phyloP scores from a whole-genome alignment of 2,329 filamentous ascomycete genomes.

The Colletotrichum shisoi region DNA sequence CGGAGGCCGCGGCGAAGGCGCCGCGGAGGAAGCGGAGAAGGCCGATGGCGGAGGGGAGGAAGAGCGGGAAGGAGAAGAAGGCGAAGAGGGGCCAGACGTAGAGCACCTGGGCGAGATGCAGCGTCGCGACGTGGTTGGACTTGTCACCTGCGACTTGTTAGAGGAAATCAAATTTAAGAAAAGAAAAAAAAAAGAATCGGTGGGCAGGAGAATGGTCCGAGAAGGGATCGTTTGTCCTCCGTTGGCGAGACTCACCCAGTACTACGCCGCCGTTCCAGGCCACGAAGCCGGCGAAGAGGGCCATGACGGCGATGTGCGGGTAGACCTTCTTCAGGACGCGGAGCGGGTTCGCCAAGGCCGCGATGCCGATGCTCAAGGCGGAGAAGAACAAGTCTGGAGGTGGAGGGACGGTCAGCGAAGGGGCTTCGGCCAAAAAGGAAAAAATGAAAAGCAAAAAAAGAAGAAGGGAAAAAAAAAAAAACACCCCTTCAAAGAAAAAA shows the following conservation, averaged over 20 bases:
- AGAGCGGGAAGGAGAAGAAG: slow-evolving; percentile 87
- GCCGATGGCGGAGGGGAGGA: slow-evolving; percentile 63
- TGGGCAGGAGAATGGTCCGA: too few relatives aligned
- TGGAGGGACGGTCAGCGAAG: slow-evolving; percentile 30
- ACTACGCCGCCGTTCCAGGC: slow-evolving; percentile 91
- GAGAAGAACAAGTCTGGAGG: slow-evolving; percentile 63
- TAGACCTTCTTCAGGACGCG: slow-evolving; percentile 59
- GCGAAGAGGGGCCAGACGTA: slow-evolving; percentile 91
- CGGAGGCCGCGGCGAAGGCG: neutral
- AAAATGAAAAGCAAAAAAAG: too few relatives aligned
- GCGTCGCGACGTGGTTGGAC: slow-evolving; percentile 86
- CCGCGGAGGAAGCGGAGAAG: slow-evolving; percentile 31
- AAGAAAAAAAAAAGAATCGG: neutral
- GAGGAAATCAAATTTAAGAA: too few relatives aligned
- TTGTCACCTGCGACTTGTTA: slow-evolving; percentile 75
- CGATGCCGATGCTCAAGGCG: slow-evolving; percentile 70
- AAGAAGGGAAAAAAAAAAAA: too few relatives aligned
- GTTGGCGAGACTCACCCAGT: slow-evolving; percentile 65
- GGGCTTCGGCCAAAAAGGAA: neutral
- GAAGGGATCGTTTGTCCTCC: too few relatives aligned
- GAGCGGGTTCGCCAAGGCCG: slow-evolving; percentile 60
- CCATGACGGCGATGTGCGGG: slow-evolving; percentile 70
- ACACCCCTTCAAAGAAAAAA: too few relatives aligned
- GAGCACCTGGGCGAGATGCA: slow-evolving; percentile 91
- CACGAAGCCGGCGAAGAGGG: slow-evolving; percentile 77